Evolutionary conservation across 1,284 basidiomycete species (phyloP).

Genomic region (Anthracocystis setariae): DNA sequence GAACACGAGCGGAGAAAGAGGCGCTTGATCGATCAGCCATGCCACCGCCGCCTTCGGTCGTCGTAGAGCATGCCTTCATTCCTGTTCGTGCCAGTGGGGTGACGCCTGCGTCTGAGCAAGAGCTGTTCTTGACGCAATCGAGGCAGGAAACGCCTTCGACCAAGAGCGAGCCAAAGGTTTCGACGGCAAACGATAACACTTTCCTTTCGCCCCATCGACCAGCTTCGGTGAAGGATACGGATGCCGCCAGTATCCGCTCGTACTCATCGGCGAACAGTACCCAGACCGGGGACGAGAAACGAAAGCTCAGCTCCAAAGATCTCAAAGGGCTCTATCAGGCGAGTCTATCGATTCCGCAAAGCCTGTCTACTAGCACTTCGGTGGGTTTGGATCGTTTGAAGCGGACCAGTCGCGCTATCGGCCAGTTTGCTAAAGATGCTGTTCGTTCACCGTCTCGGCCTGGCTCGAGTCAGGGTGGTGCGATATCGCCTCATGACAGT

Average conservation of each 20-base stretch:
- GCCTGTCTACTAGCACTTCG: constrained; percentile 27
- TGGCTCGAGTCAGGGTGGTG: constrained; percentile 8
- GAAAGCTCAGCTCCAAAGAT: constrained; percentile 35
- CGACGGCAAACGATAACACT: neutral
- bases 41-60: constrained; percentile 36
- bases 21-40: constrained; percentile 28
- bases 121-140: constrained; percentile 5
- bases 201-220: constrained; percentile 8
- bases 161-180: neutral
- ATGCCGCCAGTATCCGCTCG: constrained; percentile 16
- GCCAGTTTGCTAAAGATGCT: constrained; percentile 36
- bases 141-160: neutral
- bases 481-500: constrained; percentile 8
- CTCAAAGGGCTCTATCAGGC: constrained; percentile 39
- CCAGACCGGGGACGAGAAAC: neutral
- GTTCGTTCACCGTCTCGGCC: constrained; percentile 16
- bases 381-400: constrained; percentile 46
- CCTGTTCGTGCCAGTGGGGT: constrained; percentile 41
- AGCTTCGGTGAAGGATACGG: constrained; percentile 5
- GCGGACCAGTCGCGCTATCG: constrained; percentile 26
- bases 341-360: constrained; percentile 28
- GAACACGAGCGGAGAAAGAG: constrained; percentile 11
- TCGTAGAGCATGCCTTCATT: constrained; percentile 37
- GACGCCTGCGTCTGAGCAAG: constrained; percentile 19
- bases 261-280: constrained; percentile 9